Conservation (phyloP, 2,329 filamentous ascomycete genomes). For the Penicillium sumatraense region DNA sequence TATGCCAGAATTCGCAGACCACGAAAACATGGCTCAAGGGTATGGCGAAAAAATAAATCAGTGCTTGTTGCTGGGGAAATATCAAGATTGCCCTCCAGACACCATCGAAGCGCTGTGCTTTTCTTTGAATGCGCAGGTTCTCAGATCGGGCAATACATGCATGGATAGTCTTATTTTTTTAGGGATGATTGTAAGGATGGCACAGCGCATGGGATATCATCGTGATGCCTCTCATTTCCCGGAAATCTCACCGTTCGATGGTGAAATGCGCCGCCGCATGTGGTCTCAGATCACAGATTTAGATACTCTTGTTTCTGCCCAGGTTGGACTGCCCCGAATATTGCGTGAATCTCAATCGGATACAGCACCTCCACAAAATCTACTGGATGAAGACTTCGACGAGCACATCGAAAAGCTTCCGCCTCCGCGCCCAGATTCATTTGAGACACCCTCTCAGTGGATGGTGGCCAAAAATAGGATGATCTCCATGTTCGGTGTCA, state of each 20-base stretch:
- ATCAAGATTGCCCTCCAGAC: conserved; percentile 8
- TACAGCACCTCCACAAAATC: background rate
- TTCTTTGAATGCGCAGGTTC: conserved; percentile 3
- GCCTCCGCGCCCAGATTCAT: conserved; percentile 52
- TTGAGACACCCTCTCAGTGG: conserved; percentile 53
- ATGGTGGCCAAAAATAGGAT: conserved; percentile 39
- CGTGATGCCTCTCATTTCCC: background rate
- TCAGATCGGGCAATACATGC: background rate
- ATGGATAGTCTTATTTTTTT: conserved; percentile 38
- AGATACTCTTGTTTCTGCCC: background rate
- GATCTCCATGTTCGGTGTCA: conserved; percentile 34
- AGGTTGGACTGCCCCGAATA: background rate
- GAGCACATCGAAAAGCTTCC: background rate
- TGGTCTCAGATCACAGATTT: background rate
- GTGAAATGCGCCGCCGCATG: background rate
- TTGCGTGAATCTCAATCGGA: background rate
- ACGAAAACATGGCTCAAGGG: conserved; percentile 39
- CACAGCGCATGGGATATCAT: conserved; percentile 48
- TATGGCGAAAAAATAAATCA: conserved; percentile 49
- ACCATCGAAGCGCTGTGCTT: conserved; percentile 13
- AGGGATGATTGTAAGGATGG: conserved; percentile 53
- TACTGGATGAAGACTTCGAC: background rate
- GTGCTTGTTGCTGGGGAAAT: conserved; percentile 10
- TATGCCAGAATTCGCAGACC: background rate
- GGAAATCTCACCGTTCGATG: background rate